Evolutionary conservation across 208 protist genomes (phyloP).

Genomic region (Leishmania guyanensis): DNA sequence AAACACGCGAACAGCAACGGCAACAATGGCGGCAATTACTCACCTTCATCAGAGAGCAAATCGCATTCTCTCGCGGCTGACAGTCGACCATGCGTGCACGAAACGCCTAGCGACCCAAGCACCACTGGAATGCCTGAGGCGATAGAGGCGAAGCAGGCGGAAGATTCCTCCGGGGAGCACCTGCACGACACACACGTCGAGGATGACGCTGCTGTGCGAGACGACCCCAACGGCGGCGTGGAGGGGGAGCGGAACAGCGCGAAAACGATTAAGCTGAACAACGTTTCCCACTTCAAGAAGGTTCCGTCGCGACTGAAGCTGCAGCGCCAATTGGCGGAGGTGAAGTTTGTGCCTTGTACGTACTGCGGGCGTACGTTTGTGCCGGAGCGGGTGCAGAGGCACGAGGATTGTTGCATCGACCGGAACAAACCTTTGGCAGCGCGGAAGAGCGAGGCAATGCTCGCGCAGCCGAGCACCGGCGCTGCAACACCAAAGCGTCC

Average conservation of each 20-base stretch:
- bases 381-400: slow-evolving; percentile 72
- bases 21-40: no score
- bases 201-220: slow-evolving; percentile 2
- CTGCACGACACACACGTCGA: not conserved
- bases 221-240: not conserved
- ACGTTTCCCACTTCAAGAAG: slow-evolving; percentile 82
- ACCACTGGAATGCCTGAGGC: not conserved
- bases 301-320: slow-evolving; percentile 70
- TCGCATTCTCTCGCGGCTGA: slow-evolving; percentile 4
- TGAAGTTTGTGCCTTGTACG: slow-evolving; percentile 45
- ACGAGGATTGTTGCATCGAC: slow-evolving; percentile 82
- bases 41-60: not conserved
- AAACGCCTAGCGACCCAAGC: not conserved
- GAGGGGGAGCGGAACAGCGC: not conserved
- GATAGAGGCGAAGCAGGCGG: not conserved
- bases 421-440: slow-evolving; percentile 48
- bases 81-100: slow-evolving; percentile 3
- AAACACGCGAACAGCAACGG: slow-evolving; percentile 5
- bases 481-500: slow-evolving; percentile 5
- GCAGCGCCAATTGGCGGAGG: slow-evolving; percentile 30
- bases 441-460: not conserved
- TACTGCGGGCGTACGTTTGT: slow-evolving; percentile 83
- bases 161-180: not conserved
- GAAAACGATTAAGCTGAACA: slow-evolving; percentile 74
- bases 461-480: not conserved